phyloP scores from a whole-genome alignment of 768 basidiomycete species.

The Tylopilus plumbeoviolaceoides region DNA sequence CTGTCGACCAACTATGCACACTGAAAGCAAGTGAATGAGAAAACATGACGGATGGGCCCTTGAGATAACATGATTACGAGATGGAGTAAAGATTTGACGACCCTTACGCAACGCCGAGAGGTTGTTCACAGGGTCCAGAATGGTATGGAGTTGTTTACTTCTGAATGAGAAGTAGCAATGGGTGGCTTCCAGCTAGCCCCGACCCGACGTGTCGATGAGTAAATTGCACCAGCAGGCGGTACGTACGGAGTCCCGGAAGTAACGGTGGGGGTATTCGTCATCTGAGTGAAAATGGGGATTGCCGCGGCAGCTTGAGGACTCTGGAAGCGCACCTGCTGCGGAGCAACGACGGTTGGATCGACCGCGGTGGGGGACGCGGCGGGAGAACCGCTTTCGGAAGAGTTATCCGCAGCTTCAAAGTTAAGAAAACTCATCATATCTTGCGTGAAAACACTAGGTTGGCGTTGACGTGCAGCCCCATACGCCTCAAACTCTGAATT shows the following conservation, averaged over 20 bases:
- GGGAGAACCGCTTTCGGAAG: constrained; percentile 3
- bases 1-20: constrained; percentile 22
- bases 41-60: constrained; percentile 8
- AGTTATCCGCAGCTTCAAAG: constrained; percentile 25
- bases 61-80: constrained; percentile 2
- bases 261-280: constrained; percentile 17
- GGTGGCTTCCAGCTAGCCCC: constrained; percentile 46
- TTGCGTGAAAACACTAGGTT: constrained; percentile 21
- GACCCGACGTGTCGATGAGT: constrained; percentile 50
- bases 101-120: neutral
- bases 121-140: constrained; percentile 24
- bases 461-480: constrained; percentile 10
- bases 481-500: constrained; percentile 15
- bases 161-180: constrained; percentile 15
- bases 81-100: constrained; percentile 7
- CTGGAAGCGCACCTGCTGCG: constrained; percentile 23
- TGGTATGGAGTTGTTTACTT: constrained; percentile 30
- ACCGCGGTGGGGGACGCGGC: neutral
- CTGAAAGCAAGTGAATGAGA: constrained; percentile 17
- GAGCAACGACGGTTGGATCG: constrained; percentile 14
- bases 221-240: constrained; percentile 52
- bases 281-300: constrained; percentile 27
- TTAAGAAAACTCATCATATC: constrained; percentile 40
- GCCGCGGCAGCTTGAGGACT: constrained; percentile 13
- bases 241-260: constrained; percentile 33